These are phyloP conservation scores for Penstemon newberryi DNA, from an alignment of 257 asterid species.

Conservation along the genomic window DNA sequence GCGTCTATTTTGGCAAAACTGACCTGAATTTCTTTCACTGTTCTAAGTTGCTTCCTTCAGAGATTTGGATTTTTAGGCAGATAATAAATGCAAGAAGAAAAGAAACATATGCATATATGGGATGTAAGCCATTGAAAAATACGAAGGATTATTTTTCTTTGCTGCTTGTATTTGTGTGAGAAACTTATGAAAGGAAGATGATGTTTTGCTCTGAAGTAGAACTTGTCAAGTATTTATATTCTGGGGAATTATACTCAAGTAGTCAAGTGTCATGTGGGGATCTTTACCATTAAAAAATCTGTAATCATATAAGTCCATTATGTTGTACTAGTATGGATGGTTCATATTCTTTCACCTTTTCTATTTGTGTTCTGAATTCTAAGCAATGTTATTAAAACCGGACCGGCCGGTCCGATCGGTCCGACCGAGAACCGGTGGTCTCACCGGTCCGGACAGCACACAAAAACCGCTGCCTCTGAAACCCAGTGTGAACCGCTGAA, in stretches of 20 bases:
- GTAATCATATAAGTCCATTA: conserved; percentile 25
- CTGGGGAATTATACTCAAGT: conserved; percentile 14
- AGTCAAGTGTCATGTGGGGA: conserved; percentile 10
- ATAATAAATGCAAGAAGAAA: conserved; percentile 38
- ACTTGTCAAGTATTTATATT: conserved; percentile 40
- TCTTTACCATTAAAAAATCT: conserved; percentile 33
- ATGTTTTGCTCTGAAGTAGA: conserved; percentile 30
- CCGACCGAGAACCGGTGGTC: no score
- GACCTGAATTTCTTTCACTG: conserved; percentile 14
- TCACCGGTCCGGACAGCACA: no score
- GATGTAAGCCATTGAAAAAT: conserved; percentile 39
- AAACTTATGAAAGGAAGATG: conserved; percentile 18
- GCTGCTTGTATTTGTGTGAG: no score
- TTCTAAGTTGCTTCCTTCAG: conserved; percentile 52
- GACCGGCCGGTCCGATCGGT: no score
- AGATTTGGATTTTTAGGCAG: conserved; percentile 28
- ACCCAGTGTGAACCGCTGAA: no score
- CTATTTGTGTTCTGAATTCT: conserved; percentile 11
- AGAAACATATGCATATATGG: conserved; percentile 23
- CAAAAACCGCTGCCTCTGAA: no score
- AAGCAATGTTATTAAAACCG: no score
- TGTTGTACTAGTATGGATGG: conserved; percentile 32
- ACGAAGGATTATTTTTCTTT: background rate
- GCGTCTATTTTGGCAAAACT: conserved; percentile 20
- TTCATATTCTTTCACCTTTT: conserved; percentile 27